phyloP scores from a whole-genome alignment of 1,284 basidiomycete species.

The Salmacisia buchloeana region DNA sequence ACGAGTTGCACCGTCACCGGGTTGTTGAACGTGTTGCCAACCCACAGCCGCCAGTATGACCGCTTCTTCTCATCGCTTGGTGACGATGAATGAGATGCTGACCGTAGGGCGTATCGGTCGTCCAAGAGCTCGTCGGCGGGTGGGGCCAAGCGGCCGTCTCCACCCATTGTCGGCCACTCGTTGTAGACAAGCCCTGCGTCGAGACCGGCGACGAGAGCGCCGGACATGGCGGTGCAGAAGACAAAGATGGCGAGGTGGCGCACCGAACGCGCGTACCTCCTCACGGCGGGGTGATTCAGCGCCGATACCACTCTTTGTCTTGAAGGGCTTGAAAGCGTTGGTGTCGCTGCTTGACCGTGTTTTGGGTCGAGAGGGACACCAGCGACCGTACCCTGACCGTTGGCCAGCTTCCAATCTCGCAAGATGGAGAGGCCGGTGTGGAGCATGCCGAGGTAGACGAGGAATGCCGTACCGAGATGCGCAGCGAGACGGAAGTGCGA shows the following conservation, averaged over 20 bases:
- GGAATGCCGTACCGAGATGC: conserved; percentile 82
- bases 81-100: conserved; percentile 60
- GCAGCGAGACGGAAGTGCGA: conserved; percentile 94
- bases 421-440: conserved; percentile 71
- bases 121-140: conserved; percentile 74
- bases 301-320: conserved; percentile 20
- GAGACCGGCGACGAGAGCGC: conserved; percentile 93
- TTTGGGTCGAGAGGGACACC: conserved; percentile 16
- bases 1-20: conserved; percentile 96
- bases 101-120: conserved; percentile 58
- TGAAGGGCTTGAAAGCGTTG: neutral
- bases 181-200: conserved; percentile 96
- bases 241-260: conserved; percentile 28
- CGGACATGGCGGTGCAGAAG: conserved; percentile 72
- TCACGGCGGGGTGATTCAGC: conserved; percentile 25
- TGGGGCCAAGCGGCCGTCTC: conserved; percentile 66
- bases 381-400: conserved; percentile 38
- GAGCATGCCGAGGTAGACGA: conserved; percentile 87
- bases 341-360: neutral
- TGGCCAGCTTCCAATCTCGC: conserved; percentile 69
- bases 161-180: conserved; percentile 94
- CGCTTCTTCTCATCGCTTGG: conserved; percentile 11
- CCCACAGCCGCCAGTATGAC: neutral
- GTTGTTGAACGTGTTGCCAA: conserved; percentile 62
- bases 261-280: conserved; percentile 23